Base-by-base conservation (phyloP, 352 stramenopile species). In the Globisporangium megalacanthum region DNA sequence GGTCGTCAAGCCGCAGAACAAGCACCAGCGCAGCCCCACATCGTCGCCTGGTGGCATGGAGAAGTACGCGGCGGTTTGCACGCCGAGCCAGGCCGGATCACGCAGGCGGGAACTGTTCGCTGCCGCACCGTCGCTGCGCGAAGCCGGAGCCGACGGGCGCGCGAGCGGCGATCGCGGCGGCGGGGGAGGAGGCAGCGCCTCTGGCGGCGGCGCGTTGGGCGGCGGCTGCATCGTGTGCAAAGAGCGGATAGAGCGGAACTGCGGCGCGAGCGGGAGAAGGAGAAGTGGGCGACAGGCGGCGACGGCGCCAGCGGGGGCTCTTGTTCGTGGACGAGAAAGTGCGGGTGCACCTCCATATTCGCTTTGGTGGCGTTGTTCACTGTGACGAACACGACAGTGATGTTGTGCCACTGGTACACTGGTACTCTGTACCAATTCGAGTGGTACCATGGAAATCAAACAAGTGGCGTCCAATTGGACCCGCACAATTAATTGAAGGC, bases 51-150 rank as follows among this genome's bases (percentile, higher is more conserved):
- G 36, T 11, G 47, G 37, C 4, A 59, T 35, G 20, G 52, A 19
- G 48, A 58, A 66, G 37, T 64, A 66, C 25, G 56, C 31, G 55
- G 46, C 58, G 31, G 49, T 47, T 17, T 57, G 60, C n/a, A 37
- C 37, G 14, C 33, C 35, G 3, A 58, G 25, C 49, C 41, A 58
- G 5, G 45, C 14, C 42, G 17, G 42, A 20, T 48, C 42, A 19
- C 17, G 6, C n/a, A 29, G 42, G 17, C 42, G 42, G 17, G 17
- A 6, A 17, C 6, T 10, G 42, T 48, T 19, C 8, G 42, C 42
- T 4, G 13, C 41, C 17, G 5, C 15, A 9, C 10, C 15, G 6
- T 15, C 41, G 15, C 15, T 47, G 17, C 17, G 41, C 4, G 13
- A 15, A 20, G 15, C 6, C 3, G 41, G 6, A 7, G 41, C 19